Base-by-base conservation (phyloP, 352 stramenopile species). In the Globisporangium paroecandrum region DNA sequence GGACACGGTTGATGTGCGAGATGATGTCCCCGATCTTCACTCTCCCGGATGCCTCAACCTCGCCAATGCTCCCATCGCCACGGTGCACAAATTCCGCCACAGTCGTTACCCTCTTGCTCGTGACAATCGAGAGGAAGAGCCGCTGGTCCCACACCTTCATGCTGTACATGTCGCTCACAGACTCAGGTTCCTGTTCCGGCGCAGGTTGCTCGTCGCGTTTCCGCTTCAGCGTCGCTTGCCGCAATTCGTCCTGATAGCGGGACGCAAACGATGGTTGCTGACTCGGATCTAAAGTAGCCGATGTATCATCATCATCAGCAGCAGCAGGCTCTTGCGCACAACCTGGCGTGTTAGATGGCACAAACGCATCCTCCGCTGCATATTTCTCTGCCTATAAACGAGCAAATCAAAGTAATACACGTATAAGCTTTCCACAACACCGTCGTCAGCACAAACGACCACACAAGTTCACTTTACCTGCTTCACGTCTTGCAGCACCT, bases 121-220 rank as follows among this genome's bases (percentile, higher is more conserved):
- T 87, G 66, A 80, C 80, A 57, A 94, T 90, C 27, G 81, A 84
- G 9, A 85, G 74, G 70, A 86, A 90, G 46, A 94, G 72, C n/a
- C 84, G 74, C 64, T 77, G 54, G 15, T 78, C 85, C 81, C 82
- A 91, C 0, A 94, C 64, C 53, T 61, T 72, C 43, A 94, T 79
- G 0, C 71, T 32, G 4, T 75, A 51, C 1, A 69, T 69, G 20
- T 65, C 69, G n/a, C 29, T 34, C 13, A 59, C 43, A 22, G 43
- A 2, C 5, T n/a, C 15, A 1, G 43, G 43, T 20, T 49, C 43
- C 15, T 49, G 13, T 0, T 18, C 32, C 7, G 18, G 54, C 32
- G 66, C 56, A 49, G 61, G 62, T 6, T 10, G n/a, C n/a, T 83
- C 72, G 20, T 74, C 69, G 3, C 78, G 57, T 64, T 81, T 87